Conservation (phyloP, 1,139 yeast genomes). For the Kodamaea plutei region DNA sequence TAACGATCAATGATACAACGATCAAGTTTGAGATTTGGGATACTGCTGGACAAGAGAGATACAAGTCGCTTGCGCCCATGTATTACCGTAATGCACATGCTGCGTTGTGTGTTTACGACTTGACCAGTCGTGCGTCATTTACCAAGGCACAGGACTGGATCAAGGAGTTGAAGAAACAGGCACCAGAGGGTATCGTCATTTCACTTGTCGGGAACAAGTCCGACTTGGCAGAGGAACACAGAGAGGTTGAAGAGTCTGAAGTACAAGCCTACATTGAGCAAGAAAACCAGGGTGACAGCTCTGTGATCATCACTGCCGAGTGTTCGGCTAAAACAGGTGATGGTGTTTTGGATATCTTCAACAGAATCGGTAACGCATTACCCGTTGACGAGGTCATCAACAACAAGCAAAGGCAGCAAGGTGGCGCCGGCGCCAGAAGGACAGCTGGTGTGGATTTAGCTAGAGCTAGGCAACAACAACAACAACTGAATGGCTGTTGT, state of each 20-base stretch:
- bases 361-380: constrained; percentile 39
- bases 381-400: constrained; percentile 40
- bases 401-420: constrained; percentile 23
- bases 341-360: constrained; percentile 43
- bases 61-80: constrained; percentile 47
- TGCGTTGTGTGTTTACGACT: constrained; percentile 26
- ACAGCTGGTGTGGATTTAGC: constrained; percentile 38
- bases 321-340: constrained; percentile 48
- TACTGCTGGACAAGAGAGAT: constrained; percentile 51
- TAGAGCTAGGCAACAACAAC: constrained; percentile 26
- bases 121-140: constrained; percentile 57
- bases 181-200: constrained; percentile 69
- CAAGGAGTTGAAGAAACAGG: constrained; percentile 88
- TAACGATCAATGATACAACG: constrained; percentile 15
- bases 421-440: constrained; percentile 19
- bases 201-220: constrained; percentile 41
- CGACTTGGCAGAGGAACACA: constrained; percentile 52
- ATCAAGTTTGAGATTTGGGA: constrained; percentile 48
- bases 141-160: constrained; percentile 95
- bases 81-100: constrained; percentile 44
- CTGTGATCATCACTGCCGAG: constrained; percentile 31
- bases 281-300: constrained; percentile 26
- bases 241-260: constrained; percentile 43
- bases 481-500: constrained; percentile 27
- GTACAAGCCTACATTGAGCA: constrained; percentile 33